A percentile compares a stretch with the other conserved stretches of the same genome.
phyloP scores from a whole-genome alignment of 2,329 filamentous ascomycete genomes.

The Stylonectria norvegica region DNA sequence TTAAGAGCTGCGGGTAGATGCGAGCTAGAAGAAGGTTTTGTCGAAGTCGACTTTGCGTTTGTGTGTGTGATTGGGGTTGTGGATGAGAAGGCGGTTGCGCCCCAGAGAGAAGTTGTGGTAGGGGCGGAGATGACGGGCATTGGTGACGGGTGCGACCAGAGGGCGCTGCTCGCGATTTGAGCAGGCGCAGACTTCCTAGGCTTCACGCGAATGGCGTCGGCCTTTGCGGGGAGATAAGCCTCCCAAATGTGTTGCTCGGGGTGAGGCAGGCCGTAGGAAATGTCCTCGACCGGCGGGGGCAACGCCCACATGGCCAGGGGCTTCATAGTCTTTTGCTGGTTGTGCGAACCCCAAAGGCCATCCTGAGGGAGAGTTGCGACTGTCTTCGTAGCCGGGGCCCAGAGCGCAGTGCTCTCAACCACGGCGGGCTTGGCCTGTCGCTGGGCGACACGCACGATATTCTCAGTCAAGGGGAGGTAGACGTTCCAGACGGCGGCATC shows the following conservation, averaged over 20 bases:
- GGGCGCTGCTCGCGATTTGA: conserved; percentile 17
- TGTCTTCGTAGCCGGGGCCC: conserved; percentile 26
- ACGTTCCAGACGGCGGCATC: conserved; percentile 35
- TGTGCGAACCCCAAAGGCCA: conserved; percentile 23
- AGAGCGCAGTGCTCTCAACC: conserved; percentile 38
- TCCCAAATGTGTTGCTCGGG: conserved; percentile 28
- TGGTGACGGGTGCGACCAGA: conserved; percentile 21
- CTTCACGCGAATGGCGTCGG: conserved; percentile 22
- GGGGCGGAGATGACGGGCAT: conserved; percentile 12
- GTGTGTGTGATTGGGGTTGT: conserved; percentile 1
- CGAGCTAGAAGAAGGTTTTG: neutral
- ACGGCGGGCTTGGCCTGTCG: conserved; percentile 26
- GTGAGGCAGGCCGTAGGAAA: conserved; percentile 28
- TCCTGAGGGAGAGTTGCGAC: conserved; percentile 10
- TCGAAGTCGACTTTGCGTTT: neutral
- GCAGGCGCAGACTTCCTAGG: conserved; percentile 22
- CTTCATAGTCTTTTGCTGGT: conserved; percentile 1
- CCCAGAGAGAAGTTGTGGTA: conserved; percentile 19
- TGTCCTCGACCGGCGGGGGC: conserved; percentile 12
- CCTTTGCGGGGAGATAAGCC: conserved; percentile 20
- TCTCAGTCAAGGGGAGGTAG: conserved; percentile 27
- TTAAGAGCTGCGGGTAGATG: conserved; percentile 10
- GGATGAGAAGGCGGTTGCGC: conserved; percentile 17
- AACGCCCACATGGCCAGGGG: conserved; percentile 24
- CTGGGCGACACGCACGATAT: conserved; percentile 28